A percentile compares a stretch with the other conserved stretches of the same genome.
Evolutionary conservation across 108 stramenopile genomes (phyloP).

Genomic region (Parietichytrium sp.): DNA sequence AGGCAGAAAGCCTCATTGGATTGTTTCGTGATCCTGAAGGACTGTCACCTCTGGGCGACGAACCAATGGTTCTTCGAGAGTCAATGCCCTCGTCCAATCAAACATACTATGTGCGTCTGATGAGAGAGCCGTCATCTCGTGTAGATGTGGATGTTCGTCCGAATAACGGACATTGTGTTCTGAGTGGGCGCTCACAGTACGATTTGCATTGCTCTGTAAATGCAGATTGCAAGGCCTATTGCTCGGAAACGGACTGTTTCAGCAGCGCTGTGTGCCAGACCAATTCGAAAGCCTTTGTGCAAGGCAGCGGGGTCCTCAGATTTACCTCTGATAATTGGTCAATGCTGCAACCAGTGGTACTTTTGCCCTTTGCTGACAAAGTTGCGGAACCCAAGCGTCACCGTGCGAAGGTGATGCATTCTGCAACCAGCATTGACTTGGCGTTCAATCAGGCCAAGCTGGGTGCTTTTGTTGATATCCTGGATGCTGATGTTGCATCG

Average conservation of each 20-base stretch:
- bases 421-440: not conserved
- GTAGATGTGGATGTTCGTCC: constrained; percentile 13
- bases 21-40: not conserved
- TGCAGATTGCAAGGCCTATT: not conserved
- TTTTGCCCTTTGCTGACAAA: no score
- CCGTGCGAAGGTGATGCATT: not conserved
- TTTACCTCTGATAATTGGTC: no score
- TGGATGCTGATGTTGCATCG: constrained; percentile 1
- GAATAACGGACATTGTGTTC: not conserved
- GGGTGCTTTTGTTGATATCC: constrained; percentile 20
- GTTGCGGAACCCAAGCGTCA: not conserved
- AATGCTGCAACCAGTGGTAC: no score
- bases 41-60: not conserved
- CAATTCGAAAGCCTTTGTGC: no score
- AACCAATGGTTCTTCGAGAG: not conserved
- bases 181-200: not conserved
- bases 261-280: no score
- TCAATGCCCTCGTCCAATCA: not conserved
- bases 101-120: not conserved
- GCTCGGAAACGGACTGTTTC: not conserved
- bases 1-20: not conserved
- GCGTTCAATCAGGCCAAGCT: not conserved
- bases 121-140: not conserved
- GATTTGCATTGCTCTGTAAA: not conserved
- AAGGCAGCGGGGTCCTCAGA: no score